These are phyloP conservation scores for Geotrichum australiense DNA, from an alignment of 1,139 yeast genomes.

Conservation along the genomic window DNA sequence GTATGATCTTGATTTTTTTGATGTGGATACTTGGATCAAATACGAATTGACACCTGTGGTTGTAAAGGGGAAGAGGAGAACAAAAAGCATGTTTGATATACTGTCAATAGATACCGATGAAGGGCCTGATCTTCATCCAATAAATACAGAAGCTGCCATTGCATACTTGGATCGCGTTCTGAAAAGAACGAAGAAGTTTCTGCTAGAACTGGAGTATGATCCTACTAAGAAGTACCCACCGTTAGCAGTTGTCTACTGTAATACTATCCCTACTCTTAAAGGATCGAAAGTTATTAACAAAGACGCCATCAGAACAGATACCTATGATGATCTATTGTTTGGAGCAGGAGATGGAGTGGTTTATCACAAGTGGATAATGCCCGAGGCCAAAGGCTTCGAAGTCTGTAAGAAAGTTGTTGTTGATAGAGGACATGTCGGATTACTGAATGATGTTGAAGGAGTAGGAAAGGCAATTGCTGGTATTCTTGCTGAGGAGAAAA, in stretches of 20 bases:
- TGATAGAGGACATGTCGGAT: constrained; percentile 67
- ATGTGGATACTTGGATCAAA: constrained; percentile 73
- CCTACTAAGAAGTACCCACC: constrained; percentile 64
- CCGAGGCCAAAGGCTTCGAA: constrained; percentile 60
- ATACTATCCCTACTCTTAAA: constrained; percentile 74
- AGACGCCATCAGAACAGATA: constrained; percentile 63
- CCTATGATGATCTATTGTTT: constrained; percentile 67
- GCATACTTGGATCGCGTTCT: constrained; percentile 59
- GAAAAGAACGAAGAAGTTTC: constrained; percentile 50
- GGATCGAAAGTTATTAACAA: constrained; percentile 59
- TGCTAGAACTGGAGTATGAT: constrained; percentile 51
- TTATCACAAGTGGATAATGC: constrained; percentile 75
- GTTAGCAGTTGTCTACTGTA: constrained; percentile 71
- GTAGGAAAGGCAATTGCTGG: constrained; percentile 66
- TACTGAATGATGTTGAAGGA: constrained; percentile 65
- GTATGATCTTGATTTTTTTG: constrained; percentile 67
- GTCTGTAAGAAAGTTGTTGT: constrained; percentile 64
- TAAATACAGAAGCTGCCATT: constrained; percentile 56
- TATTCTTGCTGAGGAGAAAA: constrained; percentile 34
- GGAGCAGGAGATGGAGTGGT: constrained; percentile 95
- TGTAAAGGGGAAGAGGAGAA: constrained; percentile 30
- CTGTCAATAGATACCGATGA: constrained; percentile 1
- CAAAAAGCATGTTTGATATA: constrained; percentile 4
- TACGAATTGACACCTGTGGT: constrained; percentile 73
- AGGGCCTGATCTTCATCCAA: constrained; percentile 19